Base-by-base conservation (phyloP, 2,329 filamentous ascomycete species). In the Calycina marina region DNA sequence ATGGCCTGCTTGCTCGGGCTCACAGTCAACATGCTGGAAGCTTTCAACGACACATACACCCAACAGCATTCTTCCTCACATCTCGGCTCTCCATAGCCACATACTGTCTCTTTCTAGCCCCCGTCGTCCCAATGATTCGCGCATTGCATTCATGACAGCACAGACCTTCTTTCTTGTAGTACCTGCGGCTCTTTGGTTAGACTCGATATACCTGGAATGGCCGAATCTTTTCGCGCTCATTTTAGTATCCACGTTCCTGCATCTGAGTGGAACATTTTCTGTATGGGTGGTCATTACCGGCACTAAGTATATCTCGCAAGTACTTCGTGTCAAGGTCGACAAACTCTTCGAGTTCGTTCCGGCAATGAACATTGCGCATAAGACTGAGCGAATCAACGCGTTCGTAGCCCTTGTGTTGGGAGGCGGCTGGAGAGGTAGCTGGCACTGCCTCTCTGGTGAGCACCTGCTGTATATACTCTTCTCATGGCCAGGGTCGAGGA, bases 361-460 rank as follows among this genome's bases (percentile, higher is more conserved):
- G 2, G 70, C 67, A 1, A 56, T 69, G 28, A 77, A 75, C 41
- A 77, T 77, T 40, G 73, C 77, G 51, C 73, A 78, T 49, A 65
- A 69, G 34, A 69, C 72, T 4, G 72, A 77, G 50, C 58, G 73
- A 5, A 77, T 67, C 17, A 69, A 69, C 35, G 72, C 72, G 0
- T 78, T 77, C 44, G 68, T 77, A 0, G 67, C 70, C 0, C 56
- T 77, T 3, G 71, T 78, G 2, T n/a, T n/a, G n/a, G n/a, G n/a
- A n/a, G n/a, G n/a, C n/a, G n/a, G n/a, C n/a, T n/a, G n/a, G n/a
- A n/a, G n/a, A n/a, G n/a, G n/a, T n/a, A n/a, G n/a, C n/a, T n/a
- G n/a, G n/a, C n/a, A n/a, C n/a, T n/a, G n/a, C n/a, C n/a, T n/a
- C n/a, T n/a, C n/a, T n/a, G n/a, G n/a, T n/a, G n/a, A n/a, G n/a